phyloP scores from a whole-genome alignment of 495 filamentous ascomycete species.

The Jackrogersella multiformis region DNA sequence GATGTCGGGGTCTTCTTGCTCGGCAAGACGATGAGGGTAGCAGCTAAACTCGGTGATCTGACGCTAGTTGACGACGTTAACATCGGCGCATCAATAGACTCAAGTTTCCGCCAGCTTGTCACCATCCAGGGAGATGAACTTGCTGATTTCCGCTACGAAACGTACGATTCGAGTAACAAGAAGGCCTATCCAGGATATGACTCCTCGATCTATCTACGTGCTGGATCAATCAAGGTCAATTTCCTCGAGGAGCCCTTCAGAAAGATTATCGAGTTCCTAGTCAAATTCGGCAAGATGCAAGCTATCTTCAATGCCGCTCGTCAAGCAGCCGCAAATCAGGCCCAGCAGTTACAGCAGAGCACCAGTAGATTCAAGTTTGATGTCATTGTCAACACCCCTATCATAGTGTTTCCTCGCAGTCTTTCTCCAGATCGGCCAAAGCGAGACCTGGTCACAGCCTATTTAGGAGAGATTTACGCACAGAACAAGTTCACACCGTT shows the following conservation, averaged over 20 bases:
- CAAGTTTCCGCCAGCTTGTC: slow-evolving; percentile 84
- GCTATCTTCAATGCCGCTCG: slow-evolving; percentile 97
- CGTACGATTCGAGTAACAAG: slow-evolving; percentile 77
- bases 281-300: slow-evolving; percentile 99
- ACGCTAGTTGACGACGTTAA: slow-evolving; percentile 94
- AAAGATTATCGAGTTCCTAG: slow-evolving; percentile 95
- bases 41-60: slow-evolving; percentile 85
- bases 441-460: slow-evolving; percentile 87
- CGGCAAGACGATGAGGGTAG: slow-evolving; percentile 84
- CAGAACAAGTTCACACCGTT: slow-evolving; percentile 89
- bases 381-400: slow-evolving; percentile 90
- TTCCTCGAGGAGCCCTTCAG: slow-evolving; percentile 97
- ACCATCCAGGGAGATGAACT: slow-evolving; percentile 95
- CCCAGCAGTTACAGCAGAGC: slow-evolving; percentile 89
- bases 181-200: slow-evolving; percentile 92
- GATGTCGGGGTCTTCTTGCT: slow-evolving; percentile 90
- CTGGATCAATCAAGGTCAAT: slow-evolving; percentile 94
- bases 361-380: slow-evolving; percentile 92
- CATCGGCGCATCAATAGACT: slow-evolving; percentile 81
- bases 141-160: slow-evolving; percentile 98
- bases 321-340: slow-evolving; percentile 93
- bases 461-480: slow-evolving; percentile 95
- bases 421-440: slow-evolving; percentile 65
- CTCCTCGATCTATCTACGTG: slow-evolving; percentile 84
- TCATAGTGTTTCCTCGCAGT: slow-evolving; percentile 87